Percentiles rank a stretch among this genome's conserved stretches.
Conservation (phyloP, 2,329 filamentous ascomycete genomes). For the Fusarium verticillioides region DNA sequence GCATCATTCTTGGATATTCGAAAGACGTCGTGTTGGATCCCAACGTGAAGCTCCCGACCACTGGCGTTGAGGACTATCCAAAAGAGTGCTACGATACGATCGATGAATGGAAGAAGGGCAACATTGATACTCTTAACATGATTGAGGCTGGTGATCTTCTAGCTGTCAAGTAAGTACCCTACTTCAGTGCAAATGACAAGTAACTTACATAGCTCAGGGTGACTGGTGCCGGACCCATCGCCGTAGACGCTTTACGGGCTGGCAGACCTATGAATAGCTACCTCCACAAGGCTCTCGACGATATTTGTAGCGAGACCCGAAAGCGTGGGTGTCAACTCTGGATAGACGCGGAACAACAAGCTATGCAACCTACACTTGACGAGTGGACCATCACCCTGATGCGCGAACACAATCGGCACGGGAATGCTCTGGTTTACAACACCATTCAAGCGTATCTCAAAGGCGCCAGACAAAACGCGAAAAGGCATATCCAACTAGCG, state of each 20-base stretch:
- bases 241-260: conserved; percentile 51
- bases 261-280: conserved; percentile 50
- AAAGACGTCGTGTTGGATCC: conserved; percentile 57
- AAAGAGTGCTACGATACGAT: conserved; percentile 40
- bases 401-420: conserved; percentile 52
- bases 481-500: conserved; percentile 59
- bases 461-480: conserved; percentile 54
- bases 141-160: conserved; percentile 64
- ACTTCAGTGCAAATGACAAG: fast-evolving
- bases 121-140: conserved; percentile 63
- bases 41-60: conserved; percentile 25
- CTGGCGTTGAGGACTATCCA: conserved; percentile 16
- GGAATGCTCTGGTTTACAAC: conserved; percentile 52
- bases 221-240: conserved; percentile 55
- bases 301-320: conserved; percentile 52
- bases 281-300: conserved; percentile 53
- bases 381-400: conserved; percentile 49
- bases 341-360: conserved; percentile 59
- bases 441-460: conserved; percentile 69
- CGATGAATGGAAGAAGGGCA: conserved; percentile 63
- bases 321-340: conserved; percentile 54
- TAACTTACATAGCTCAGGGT: conserved; percentile 42
- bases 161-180: conserved; percentile 61
- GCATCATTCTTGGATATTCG: conserved; percentile 64
- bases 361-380: conserved; percentile 53